Evolutionary conservation across 2,329 filamentous ascomycete species (phyloP), one percentile per base, ranked within the genome.

Genomic region (Penicillium oxalicum): DNA sequence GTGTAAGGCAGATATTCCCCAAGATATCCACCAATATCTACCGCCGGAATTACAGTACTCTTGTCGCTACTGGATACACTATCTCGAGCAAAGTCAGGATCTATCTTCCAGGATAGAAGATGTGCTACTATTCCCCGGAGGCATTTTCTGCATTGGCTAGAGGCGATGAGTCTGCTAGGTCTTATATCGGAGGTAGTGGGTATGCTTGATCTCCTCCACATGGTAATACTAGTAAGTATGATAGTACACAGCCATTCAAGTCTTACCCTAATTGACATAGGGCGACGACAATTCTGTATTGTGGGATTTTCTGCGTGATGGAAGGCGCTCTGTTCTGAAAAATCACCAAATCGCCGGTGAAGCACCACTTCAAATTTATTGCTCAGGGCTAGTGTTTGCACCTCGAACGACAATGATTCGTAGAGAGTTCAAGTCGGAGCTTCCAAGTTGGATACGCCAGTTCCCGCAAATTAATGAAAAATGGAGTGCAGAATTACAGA

Each of bases 131-230:
- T 64, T 63, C 18, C 48, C 5, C 25, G 53, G 29, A 29, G 45
- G 39, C 51, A 63, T 50, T 59, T 61, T 38, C 41, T 63, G 5
- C 52, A 63, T 40, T 62, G 57, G 61, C 12, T 65, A 9, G 57
- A 65, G 45, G 56, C 55, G 24, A 54, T 64, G 49, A 60, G 56
- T 36, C 34, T 60, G 0, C 12, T 64, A 1, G 58, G 52, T 25
- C 26, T 53, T 41, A 40, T 57, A 12, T 53, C 55, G 0, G 55
- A 62, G n/a, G 51, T 48, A 11, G 48, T 63, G 5, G 45, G 39
- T 24, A 26, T 35, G 32, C 48, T 62, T 12, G 42, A 49, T 50
- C 48, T 42, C 11, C 42, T 63, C 18, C 48, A 55, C 18, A 49
- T 34, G 33, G 26, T 32, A 6, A 7, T 49, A 42, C 9, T 13